A percentile compares a stretch with the other conserved stretches of the same genome.
Evolutionary conservation across 176 grass and related monocot genomes (phyloP).

Genomic region (Cenchrus fungigraminus): DNA sequence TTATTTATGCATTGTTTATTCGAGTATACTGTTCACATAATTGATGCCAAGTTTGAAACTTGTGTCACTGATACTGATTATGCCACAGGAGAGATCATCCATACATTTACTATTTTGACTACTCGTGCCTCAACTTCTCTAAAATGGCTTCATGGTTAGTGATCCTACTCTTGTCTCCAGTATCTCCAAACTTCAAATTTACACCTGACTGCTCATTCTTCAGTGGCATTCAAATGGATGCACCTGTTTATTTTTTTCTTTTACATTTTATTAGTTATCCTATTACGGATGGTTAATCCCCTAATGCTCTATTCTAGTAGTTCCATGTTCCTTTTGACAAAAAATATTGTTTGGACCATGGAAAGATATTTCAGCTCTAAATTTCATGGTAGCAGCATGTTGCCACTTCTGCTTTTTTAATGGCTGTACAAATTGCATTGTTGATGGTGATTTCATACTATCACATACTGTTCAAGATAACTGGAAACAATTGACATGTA

Average conservation of each 20-base stretch:
- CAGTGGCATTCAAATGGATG: constrained; percentile 48
- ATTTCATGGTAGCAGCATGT: constrained; percentile 4
- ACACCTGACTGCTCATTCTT: constrained; percentile 48
- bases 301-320: background rate
- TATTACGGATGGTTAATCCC: background rate
- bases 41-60: background rate
- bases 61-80: constrained; percentile 13
- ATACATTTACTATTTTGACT: constrained; percentile 86
- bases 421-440: too few relatives aligned
- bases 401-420: background rate
- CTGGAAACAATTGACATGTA: background rate
- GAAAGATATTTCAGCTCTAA: background rate
- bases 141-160: constrained; percentile 87
- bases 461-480: background rate
- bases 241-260: background rate
- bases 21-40: background rate
- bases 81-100: constrained; percentile 63
- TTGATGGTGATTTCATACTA: too few relatives aligned
- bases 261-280: constrained; percentile 10
- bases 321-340: background rate
- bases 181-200: constrained; percentile 35
- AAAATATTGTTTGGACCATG: constrained; percentile 3
- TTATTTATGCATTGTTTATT: background rate
- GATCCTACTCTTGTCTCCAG: constrained; percentile 5
- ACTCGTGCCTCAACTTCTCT: constrained; percentile 63